Base-by-base conservation (phyloP, 805 yeast genomes). In the Zygotorulaspora florentina region DNA sequence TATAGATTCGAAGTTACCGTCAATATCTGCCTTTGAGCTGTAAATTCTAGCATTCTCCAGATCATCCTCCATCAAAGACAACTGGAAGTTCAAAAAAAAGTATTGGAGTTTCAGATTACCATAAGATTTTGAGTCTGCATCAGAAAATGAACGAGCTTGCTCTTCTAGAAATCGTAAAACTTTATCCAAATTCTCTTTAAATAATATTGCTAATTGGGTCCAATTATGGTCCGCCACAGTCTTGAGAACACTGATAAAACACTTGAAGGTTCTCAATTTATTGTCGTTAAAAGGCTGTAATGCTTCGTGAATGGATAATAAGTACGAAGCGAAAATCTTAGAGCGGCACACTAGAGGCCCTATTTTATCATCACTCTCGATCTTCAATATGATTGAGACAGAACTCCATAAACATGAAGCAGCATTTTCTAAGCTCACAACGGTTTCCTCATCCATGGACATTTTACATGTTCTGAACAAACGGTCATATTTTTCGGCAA, bases 351-450 rank as follows among this genome's bases (percentile, higher is more conserved):
- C 39, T 2, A 62, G 31, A 10, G 26, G 17, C 13, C 42, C 44
- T 0, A 35, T 28, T 16, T 47, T 41, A 17, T 52, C 37, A n/a
- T 48, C 25, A n/a, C 34, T 40, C 37, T 54, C 57, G 1, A 56
- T 41, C 37, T 60, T 67, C 43, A 57, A 47, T 3, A 63, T 45
- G 11, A 70, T 42, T 0, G 67, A 48, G 1, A 65, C 47, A 1
- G 62, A 40, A 47, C 72, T 73, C 76, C 76, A 73, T 9, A 70
- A 43, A 12, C 53, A 59, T 11, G 70, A 61, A 1, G 69, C 63
- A 8, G 60, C 47, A 29, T 56, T 50, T 25, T 68, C 71, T 20
- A 68, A 46, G 15, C 57, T 49, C 15, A 55, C 33, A 1, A 52
- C 20, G 1, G 51, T 13, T 1, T 55, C 65, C 0, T 55, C 53